Conservation (phyloP, 305 asterid species). For the Fraxinus paxiana region DNA sequence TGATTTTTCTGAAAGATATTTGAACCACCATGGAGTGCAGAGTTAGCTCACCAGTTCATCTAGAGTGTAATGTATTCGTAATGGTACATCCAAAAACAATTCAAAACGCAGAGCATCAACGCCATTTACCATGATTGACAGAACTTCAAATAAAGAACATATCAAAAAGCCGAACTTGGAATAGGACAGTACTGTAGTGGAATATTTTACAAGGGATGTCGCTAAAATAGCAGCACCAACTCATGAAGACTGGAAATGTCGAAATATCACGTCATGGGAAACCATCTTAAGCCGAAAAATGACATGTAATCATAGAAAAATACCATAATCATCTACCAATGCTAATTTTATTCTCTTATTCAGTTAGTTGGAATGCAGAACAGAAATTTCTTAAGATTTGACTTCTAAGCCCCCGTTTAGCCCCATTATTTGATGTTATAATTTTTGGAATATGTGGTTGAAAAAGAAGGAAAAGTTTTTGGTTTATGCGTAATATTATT, state of each 20-base stretch:
- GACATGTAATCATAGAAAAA: background rate
- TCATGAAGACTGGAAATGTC: background rate
- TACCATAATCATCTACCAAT: background rate
- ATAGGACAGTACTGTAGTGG: background rate
- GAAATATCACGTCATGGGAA: background rate
- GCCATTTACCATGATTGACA: slow-evolving; percentile 14
- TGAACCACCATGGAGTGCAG: slow-evolving; percentile 22
- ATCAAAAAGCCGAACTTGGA: background rate
- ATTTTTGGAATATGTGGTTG: background rate
- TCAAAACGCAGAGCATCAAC: slow-evolving; percentile 4
- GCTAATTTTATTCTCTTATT: background rate
- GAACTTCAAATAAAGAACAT: slow-evolving; percentile 12
- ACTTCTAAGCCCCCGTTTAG: background rate
- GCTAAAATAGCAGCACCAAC: background rate
- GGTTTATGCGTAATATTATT: background rate
- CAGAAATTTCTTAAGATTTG: background rate
- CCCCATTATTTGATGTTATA: background rate
- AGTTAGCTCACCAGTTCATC: slow-evolving; percentile 19
- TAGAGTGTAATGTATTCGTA: slow-evolving; percentile 1
- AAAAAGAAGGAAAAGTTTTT: no score
- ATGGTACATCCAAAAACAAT: background rate
- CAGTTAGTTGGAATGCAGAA: background rate
- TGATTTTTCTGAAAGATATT: slow-evolving; percentile 44
- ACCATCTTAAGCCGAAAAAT: background rate
- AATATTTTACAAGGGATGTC: background rate